Base-by-base conservation (phyloP, 768 basidiomycete genomes). In the Lanmaoa rubissima region DNA sequence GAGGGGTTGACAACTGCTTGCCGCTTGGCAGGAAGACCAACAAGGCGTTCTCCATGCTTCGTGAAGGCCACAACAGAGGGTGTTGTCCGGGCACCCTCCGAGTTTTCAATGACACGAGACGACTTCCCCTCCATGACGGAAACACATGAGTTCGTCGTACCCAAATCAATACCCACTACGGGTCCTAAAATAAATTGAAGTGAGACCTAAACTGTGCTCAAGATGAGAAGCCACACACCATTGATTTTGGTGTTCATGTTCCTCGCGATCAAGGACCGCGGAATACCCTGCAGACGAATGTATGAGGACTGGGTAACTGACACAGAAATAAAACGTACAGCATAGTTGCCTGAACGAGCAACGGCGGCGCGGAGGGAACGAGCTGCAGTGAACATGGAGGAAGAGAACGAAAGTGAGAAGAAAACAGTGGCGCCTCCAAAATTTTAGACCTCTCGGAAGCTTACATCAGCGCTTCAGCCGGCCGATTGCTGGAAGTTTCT, bases 61-160 rank as follows among this genome's bases (percentile, higher is more conserved):
- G 97, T 94, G 82, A 99, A 99, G 39, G 96, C 96, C 63, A 98
- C 93, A 54, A 98, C 94, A 39, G 97, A 99, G 3, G 97, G 97
- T 16, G 97, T 99, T 60, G 97, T 98, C 64, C 97, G 87, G 55
- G 90, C 91, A 79, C 97, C 96, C 79, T 98, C 96, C 6, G 95
- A 79, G 79, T 98, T 98, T 77, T 98, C 97, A 64, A 99, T 89
- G 61, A 98, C 96, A 63, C 92, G 89, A 48, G 95, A 84, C 36
- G 87, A 88, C 78, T 96, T 87, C 64, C 93, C 95, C 78, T 98
- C 95, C 92, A 96, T 97, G 59, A 97, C 82, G 48, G 90, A 86
- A 55, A 94, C 92, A 73, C 91, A 94, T 48, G 92, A 94, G 74
- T 92, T 92, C 32, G 92, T 93, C 39, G 91, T 93, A 40, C 94